Evolutionary conservation across 805 yeast genomes (phyloP).

Genomic region (Candida dajiaensis): DNA sequence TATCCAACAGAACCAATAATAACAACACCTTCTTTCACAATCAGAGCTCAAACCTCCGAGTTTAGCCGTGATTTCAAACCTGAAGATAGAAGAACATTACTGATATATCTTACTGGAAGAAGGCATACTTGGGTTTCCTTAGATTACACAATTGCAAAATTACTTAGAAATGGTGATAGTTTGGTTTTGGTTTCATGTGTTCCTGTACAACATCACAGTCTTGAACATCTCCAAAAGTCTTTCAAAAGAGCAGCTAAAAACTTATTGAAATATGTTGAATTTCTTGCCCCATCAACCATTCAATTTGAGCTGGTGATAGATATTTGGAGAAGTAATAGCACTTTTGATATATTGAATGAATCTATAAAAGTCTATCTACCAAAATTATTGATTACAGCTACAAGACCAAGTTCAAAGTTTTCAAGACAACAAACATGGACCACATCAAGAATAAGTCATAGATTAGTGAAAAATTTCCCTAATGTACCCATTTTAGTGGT

Average conservation of each 20-base stretch:
- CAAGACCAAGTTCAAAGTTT: constrained; percentile 39
- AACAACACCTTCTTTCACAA: constrained; percentile 9
- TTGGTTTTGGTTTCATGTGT: constrained; percentile 57
- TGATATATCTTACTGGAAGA: constrained; percentile 44
- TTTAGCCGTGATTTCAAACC: neutral
- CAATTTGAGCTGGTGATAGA: constrained; percentile 54
- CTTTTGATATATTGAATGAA: constrained; percentile 51
- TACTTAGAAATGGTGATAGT: constrained; percentile 61
- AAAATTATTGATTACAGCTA: constrained; percentile 47
- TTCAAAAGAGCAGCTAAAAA: constrained; percentile 40
- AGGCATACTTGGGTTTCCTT: constrained; percentile 66
- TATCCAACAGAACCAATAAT: constrained; percentile 19
- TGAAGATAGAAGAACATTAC: constrained; percentile 37
- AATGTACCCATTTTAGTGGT: constrained; percentile 58
- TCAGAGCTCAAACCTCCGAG: neutral
- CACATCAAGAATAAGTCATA: constrained; percentile 56
- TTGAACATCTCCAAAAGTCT: constrained; percentile 1
- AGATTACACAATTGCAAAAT: constrained; percentile 56
- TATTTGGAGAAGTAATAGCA: constrained; percentile 46
- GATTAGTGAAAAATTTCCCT: constrained; percentile 57
- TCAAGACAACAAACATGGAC: constrained; percentile 53
- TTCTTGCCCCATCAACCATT: constrained; percentile 35
- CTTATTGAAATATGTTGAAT: constrained; percentile 36
- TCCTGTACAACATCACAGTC: constrained; percentile 9
- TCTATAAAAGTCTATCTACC: constrained; percentile 60